Evolutionary conservation across 768 basidiomycete genomes (phyloP).

Genomic region (Rhodotorula kratochvilovae): DNA sequence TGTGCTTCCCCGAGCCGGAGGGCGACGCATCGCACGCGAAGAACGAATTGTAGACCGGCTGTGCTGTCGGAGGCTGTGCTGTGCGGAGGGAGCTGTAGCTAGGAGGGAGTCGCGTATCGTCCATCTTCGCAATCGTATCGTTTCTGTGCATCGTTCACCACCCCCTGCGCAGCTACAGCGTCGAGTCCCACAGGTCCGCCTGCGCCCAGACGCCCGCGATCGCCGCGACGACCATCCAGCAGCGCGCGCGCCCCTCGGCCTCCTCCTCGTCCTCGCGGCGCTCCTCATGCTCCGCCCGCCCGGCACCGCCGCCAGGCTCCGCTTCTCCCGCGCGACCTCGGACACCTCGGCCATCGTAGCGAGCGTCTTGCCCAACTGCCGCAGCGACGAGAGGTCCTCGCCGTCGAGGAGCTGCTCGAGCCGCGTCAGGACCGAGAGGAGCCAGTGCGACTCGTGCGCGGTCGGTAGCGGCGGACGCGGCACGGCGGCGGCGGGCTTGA

Average conservation of each 20-base stretch:
- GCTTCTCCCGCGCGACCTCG: constrained; percentile 4
- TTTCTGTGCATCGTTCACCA: no score
- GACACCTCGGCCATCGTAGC: constrained; percentile 54
- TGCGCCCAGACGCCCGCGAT: constrained; percentile 71
- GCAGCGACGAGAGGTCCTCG: constrained; percentile 71
- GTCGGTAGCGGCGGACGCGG: constrained; percentile 12
- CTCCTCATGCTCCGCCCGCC: constrained; percentile 44
- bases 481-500: background rate
- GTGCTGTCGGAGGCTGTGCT: background rate
- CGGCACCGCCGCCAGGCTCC: background rate
- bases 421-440: constrained; percentile 66
- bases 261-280: constrained; percentile 46
- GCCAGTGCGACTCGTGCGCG: constrained; percentile 54
- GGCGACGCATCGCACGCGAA: background rate
- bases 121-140: no score
- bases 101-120: no score
- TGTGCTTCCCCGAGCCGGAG: constrained; percentile 16
- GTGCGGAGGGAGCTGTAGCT: no score
- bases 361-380: constrained; percentile 69
- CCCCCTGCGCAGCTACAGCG: background rate
- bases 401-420: constrained; percentile 66
- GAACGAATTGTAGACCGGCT: constrained; percentile 23
- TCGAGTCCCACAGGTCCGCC: constrained; percentile 62
- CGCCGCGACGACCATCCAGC: constrained; percentile 69
- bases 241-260: constrained; percentile 49